These are phyloP conservation scores for Alternaria gaisen DNA, from an alignment of 2,329 filamentous ascomycete species.

Conservation along the genomic window DNA sequence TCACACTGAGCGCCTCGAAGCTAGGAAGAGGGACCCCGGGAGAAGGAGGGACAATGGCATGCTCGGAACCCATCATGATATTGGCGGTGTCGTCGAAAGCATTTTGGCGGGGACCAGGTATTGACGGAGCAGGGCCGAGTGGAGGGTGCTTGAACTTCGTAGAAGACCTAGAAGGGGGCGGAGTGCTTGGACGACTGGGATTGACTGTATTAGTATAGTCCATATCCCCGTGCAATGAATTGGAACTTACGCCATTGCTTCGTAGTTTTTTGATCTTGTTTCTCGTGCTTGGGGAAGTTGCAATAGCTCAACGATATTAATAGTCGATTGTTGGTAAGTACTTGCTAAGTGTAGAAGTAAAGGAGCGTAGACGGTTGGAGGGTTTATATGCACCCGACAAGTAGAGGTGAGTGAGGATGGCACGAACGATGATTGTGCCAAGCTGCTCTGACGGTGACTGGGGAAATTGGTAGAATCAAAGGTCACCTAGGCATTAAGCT, in stretches of 20 bases:
- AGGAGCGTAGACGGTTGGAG: background rate
- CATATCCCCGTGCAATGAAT: background rate
- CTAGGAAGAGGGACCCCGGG: conserved; percentile 9
- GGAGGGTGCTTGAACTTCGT: background rate
- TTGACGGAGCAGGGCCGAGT: background rate
- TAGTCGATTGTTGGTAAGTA: background rate
- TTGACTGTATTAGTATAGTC: conserved; percentile 11
- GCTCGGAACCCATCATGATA: conserved; percentile 9
- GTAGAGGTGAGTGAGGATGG: background rate
- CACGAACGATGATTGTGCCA: background rate
- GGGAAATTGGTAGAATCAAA: background rate
- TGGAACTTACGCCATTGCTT: conserved; percentile 19
- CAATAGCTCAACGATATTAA: background rate
- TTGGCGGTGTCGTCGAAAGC: background rate
- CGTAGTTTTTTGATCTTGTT: background rate
- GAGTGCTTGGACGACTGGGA: conserved; percentile 8
- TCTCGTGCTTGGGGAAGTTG: background rate
- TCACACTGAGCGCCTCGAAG: background rate
- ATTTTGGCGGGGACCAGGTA: background rate
- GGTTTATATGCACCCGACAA: background rate
- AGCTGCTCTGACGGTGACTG: background rate
- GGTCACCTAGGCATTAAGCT: background rate
- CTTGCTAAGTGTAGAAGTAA: background rate
- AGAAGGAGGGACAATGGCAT: conserved; percentile 17
- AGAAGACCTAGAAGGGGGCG: conserved; percentile 3